These are phyloP conservation scores for Xylariaceae sp. DNA, from an alignment of 2,329 filamentous ascomycete species.

Conservation along the genomic window DNA sequence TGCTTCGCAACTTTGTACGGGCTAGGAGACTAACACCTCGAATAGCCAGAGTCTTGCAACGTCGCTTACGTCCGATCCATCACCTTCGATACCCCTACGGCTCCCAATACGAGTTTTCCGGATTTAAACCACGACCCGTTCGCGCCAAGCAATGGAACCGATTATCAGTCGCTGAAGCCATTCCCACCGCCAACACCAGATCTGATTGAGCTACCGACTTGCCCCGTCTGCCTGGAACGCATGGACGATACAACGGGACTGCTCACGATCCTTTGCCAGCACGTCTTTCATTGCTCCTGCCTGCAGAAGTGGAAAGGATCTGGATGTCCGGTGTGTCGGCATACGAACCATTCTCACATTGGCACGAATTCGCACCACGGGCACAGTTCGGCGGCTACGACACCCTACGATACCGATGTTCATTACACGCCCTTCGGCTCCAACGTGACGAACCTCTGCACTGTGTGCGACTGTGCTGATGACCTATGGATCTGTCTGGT, in stretches of 20 bases:
- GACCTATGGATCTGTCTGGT: slow-evolving; percentile 96
- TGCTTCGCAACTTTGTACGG: slow-evolving; percentile 10
- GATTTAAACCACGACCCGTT: slow-evolving; percentile 62
- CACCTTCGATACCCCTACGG: slow-evolving; percentile 66
- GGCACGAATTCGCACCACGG: slow-evolving; percentile 18
- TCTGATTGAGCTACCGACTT: slow-evolving; percentile 87
- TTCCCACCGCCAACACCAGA: slow-evolving; percentile 71
- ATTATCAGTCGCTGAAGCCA: slow-evolving; percentile 47
- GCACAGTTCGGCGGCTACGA: slow-evolving; percentile 18
- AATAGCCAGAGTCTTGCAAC: slow-evolving; percentile 84
- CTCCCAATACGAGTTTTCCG: slow-evolving; percentile 48
- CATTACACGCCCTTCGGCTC: slow-evolving; percentile 55
- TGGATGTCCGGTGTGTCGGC: slow-evolving; percentile 91
- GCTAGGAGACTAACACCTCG: slow-evolving; percentile 12
- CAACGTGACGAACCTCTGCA: slow-evolving; percentile 67
- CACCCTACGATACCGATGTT: slow-evolving; percentile 42
- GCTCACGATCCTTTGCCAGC: slow-evolving; percentile 93
- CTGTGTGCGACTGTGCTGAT: slow-evolving; percentile 70
- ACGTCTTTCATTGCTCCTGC: slow-evolving; percentile 96
- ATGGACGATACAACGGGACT: slow-evolving; percentile 98
- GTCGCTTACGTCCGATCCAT: slow-evolving; percentile 93
- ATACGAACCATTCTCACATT: slow-evolving; percentile 55
- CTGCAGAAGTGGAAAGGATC: slow-evolving; percentile 93
- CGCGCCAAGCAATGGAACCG: slow-evolving; percentile 43
- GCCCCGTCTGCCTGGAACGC: slow-evolving; percentile 90